Base-by-base conservation (phyloP, 208 protist species). In the Wallacemonas sp. region DNA sequence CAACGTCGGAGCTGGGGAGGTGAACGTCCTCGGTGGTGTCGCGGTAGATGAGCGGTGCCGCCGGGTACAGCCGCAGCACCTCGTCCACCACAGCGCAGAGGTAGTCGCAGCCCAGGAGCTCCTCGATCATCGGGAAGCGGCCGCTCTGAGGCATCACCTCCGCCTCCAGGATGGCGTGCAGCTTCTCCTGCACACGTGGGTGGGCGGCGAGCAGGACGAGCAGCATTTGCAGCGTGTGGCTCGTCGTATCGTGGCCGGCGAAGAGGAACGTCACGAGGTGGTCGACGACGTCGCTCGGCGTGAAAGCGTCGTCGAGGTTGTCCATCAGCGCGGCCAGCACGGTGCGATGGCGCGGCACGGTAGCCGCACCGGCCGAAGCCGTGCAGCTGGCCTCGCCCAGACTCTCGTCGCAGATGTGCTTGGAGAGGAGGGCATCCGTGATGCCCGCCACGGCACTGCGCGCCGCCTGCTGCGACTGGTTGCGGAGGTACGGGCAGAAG, bases 201-300 rank as follows among this genome's bases (percentile, higher is more conserved):
- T 88, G 33, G 1, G 70, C 26, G 25, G 67, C 61, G 23, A 88
- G 70, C 32, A 88, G 74, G 23, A 68, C 78, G 39, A 81, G 74
- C 11, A 84, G 70, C 41, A 84, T 82, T 44, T 80, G 63, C 67
- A 88, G 61, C 49, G 82, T 82, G 68, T 79, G 72, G 66, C 66
- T 78, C 2, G 76, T 82, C 18, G 82, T 84, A 59, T 88, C 78
- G 64, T 85, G 79, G 2, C 82, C 82, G 41, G 78, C 82, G 45
- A 88, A 88, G 23, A 88, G 63, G 36, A 88, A 84, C 22, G 72
- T 84, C 42, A 79, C 62, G 42, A 88, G 45, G 65, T 88, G 82
- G 61, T 79, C 71, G 23, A 88, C 28, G 25, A 88, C 76, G 55
- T 88, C 75, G 29, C 65, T 46, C 33, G 66, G 75, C 29, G 38